Evolutionary conservation across 73 alveolate genomes (phyloP).

Genomic region (Loxodes magnus): DNA sequence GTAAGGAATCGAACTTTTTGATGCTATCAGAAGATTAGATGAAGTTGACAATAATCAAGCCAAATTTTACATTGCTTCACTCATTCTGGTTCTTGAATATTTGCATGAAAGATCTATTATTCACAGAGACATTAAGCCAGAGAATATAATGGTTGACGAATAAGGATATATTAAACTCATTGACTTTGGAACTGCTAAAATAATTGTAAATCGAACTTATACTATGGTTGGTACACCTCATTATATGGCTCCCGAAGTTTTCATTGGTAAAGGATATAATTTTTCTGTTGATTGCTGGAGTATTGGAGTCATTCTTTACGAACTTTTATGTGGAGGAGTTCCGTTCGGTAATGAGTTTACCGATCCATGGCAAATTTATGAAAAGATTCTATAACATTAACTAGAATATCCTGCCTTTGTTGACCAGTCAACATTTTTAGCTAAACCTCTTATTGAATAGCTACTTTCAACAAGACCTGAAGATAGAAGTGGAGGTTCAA

Average conservation of each 20-base stretch:
- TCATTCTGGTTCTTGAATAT: conserved; percentile 41
- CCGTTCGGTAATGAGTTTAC: conserved; percentile 37
- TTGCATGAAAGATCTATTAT: conserved; percentile 42
- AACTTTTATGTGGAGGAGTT: conserved; percentile 30
- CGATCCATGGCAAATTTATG: conserved; percentile 14
- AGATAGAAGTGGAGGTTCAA: conserved; percentile 41
- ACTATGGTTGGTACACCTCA: conserved; percentile 47
- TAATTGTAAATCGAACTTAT: conserved; percentile 17
- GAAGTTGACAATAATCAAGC: conserved; percentile 31
- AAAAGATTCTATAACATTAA: conserved; percentile 7
- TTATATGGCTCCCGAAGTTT: conserved; percentile 67
- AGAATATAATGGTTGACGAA: conserved; percentile 58
- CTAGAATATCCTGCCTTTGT: conserved; percentile 18
- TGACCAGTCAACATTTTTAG: conserved; percentile 25
- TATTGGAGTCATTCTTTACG: conserved; percentile 45
- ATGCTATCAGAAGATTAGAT: conserved; percentile 52
- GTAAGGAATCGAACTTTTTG: conserved; percentile 54
- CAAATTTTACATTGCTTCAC: conserved; percentile 29
- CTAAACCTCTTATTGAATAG: conserved; percentile 19
- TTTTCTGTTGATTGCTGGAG: conserved; percentile 64
- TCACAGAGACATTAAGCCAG: conserved; percentile 64
- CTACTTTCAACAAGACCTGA: conserved; percentile 37
- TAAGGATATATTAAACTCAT: conserved; percentile 49
- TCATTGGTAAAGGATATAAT: conserved; percentile 51
- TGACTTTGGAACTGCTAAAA: conserved; percentile 51